Conservation (phyloP, 2,329 filamentous ascomycete genomes). For the Xylaria sp. region DNA sequence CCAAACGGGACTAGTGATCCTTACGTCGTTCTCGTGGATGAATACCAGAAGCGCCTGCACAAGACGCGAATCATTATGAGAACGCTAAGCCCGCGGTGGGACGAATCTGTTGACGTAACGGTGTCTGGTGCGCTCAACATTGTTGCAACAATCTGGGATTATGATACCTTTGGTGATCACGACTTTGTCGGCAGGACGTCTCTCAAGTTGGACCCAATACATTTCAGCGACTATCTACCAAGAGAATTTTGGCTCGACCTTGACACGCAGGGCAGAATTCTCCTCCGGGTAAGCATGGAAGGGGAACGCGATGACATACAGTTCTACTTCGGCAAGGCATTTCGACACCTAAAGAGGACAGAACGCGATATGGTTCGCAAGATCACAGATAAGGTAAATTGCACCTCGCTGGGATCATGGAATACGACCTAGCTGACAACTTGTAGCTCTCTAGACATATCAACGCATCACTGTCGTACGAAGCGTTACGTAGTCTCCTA, state of each 20-base stretch:
- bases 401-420: neutral
- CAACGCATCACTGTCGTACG: constrained; percentile 81
- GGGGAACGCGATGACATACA: constrained; percentile 97
- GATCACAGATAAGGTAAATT: constrained; percentile 89
- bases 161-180: constrained; percentile 95
- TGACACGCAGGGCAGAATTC: constrained; percentile 87
- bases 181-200: constrained; percentile 98
- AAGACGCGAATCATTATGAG: constrained; percentile 93
- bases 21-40: constrained; percentile 94
- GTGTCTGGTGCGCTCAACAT: constrained; percentile 91
- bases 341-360: constrained; percentile 90
- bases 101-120: constrained; percentile 95
- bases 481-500: constrained; percentile 76
- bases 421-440: constrained; percentile 21
- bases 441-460: constrained; percentile 87
- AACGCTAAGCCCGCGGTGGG: constrained; percentile 93
- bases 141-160: constrained; percentile 97
- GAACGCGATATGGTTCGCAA: constrained; percentile 98
- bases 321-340: constrained; percentile 97
- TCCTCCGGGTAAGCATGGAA: constrained; percentile 97
- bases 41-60: constrained; percentile 94
- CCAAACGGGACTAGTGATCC: constrained; percentile 93
- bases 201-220: constrained; percentile 94
- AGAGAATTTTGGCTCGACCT: constrained; percentile 97
- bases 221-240: constrained; percentile 95